Conservation (phyloP, 257 asterid genomes). For the Anisodus tanguticus region DNA sequence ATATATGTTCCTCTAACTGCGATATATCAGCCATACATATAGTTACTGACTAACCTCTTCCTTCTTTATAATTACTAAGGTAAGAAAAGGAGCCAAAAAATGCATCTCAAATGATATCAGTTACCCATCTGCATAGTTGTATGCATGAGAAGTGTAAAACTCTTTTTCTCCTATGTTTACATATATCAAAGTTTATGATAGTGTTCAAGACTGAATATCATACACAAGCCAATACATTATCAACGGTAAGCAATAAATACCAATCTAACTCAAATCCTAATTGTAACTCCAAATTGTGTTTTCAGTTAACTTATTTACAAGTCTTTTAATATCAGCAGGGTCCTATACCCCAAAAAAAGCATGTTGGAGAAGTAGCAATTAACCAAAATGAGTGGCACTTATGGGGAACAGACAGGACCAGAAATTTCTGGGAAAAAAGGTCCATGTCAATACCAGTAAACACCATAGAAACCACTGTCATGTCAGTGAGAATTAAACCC, state of each 20-base stretch:
- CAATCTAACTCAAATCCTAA: not conserved
- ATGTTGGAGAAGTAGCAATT: not conserved
- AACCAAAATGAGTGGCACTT: not conserved
- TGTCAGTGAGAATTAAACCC: not conserved
- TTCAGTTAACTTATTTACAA: not conserved
- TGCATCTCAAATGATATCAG: slow-evolving; percentile 1
- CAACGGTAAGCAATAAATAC: not conserved
- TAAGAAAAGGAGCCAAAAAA: slow-evolving; percentile 13
- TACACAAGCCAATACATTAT: slow-evolving; percentile 1
- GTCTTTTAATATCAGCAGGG: not conserved
- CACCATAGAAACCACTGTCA: not conserved
- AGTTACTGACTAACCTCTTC: not conserved
- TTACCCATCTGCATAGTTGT: not conserved
- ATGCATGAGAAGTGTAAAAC: not conserved
- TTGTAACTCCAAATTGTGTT: not conserved
- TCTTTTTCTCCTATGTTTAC: slow-evolving; percentile 8
- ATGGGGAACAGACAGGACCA: not conserved
- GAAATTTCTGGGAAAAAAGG: not conserved
- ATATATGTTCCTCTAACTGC: not conserved
- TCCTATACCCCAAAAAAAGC: not conserved
- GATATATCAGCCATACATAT: not conserved
- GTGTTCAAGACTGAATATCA: not conserved
- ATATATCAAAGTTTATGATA: not conserved
- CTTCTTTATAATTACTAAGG: not conserved
- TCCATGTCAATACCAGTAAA: slow-evolving; percentile 1